A percentile compares a stretch with the other conserved stretches of the same genome.
Conservation (phyloP, 2,329 filamentous ascomycete species). For the Beauveria medogensis region DNA sequence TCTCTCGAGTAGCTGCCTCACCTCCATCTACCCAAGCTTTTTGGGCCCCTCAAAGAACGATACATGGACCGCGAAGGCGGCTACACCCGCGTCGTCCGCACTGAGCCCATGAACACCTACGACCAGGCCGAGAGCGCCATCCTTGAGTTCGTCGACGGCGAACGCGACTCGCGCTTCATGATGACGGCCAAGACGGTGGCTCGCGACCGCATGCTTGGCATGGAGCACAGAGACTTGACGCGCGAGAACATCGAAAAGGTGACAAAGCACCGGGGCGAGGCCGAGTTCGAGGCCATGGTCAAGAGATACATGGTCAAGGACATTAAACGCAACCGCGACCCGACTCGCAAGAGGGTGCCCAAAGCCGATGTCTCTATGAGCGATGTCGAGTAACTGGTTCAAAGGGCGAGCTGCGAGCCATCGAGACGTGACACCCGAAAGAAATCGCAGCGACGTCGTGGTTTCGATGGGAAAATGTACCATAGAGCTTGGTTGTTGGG, state of each 20-base stretch:
- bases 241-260: constrained; percentile 75
- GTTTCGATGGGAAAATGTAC: background rate
- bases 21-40: constrained; percentile 73
- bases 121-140: constrained; percentile 88
- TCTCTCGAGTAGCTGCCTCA: constrained; percentile 46
- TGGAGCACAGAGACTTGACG: constrained; percentile 62
- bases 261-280: constrained; percentile 65
- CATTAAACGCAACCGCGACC: background rate
- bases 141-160: constrained; percentile 89
- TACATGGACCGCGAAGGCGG: constrained; percentile 76
- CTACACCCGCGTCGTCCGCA: constrained; percentile 89
- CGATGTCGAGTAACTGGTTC: background rate
- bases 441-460: background rate
- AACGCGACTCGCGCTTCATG: constrained; percentile 87
- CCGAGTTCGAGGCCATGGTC: constrained; percentile 50
- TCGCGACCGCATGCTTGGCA: constrained; percentile 47
- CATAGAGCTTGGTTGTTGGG: background rate
- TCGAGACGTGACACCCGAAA: background rate
- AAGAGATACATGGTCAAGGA: constrained; percentile 6
- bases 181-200: constrained; percentile 84
- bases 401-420: background rate
- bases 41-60: constrained; percentile 70
- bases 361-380: background rate
- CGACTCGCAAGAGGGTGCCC: background rate
- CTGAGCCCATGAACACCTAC: constrained; percentile 73